A percentile compares a stretch with the other conserved stretches of the same genome.
These are phyloP conservation scores for Corylus americana DNA, from an alignment of 306 rosid genomes.

Conservation along the genomic window DNA sequence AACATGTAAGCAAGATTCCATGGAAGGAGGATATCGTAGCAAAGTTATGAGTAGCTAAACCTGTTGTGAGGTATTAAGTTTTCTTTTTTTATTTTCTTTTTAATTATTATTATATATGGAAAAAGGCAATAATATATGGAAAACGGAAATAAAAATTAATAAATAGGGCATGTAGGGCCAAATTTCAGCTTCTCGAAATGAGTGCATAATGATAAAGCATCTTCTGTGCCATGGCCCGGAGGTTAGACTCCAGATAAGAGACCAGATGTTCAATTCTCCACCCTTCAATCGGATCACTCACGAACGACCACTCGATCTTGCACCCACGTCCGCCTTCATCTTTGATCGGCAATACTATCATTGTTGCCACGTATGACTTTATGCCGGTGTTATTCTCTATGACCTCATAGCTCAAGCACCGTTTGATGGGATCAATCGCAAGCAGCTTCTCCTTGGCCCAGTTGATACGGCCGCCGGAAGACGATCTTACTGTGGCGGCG, in stretches of 20 bases:
- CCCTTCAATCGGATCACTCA: conserved; percentile 52
- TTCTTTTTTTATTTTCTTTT: too few relatives aligned
- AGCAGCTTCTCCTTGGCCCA: conserved; percentile 65
- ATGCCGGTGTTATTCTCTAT: conserved; percentile 53
- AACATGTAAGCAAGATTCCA: too few relatives aligned
- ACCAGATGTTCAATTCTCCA: conserved; percentile 35
- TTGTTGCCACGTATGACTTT: conserved; percentile 39
- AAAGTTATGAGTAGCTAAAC: too few relatives aligned
- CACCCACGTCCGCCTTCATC: conserved; percentile 33
- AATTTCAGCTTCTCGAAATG: neutral
- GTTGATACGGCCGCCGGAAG: neutral
- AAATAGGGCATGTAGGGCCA: neutral
- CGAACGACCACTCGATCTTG: conserved; percentile 58
- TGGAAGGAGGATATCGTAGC: too few relatives aligned
- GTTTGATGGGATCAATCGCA: conserved; percentile 42
- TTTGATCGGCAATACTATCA: conserved; percentile 27
- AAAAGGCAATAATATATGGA: too few relatives aligned
- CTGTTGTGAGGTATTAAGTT: too few relatives aligned
- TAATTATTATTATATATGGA: too few relatives aligned
- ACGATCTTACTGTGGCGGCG: conserved; percentile 6
- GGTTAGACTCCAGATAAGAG: conserved; percentile 24
- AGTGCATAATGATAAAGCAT: conserved; percentile 27
- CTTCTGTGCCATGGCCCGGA: conserved; percentile 40
- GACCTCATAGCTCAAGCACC: conserved; percentile 46
- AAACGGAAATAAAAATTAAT: neutral